phyloP scores from a whole-genome alignment of 305 asterid species.

The Fraxinus platypoda region DNA sequence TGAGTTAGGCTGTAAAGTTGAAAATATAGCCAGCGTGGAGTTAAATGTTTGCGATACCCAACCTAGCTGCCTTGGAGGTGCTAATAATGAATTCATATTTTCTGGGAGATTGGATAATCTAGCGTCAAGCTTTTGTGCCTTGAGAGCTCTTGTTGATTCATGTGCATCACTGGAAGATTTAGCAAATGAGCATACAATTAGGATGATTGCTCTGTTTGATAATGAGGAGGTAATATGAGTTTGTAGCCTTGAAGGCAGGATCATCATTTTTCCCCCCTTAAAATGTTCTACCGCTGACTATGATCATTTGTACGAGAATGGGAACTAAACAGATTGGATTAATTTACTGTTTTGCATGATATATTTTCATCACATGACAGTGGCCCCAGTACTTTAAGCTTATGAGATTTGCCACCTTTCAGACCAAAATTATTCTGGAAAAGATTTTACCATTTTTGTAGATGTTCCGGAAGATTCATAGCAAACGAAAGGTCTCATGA shows the following conservation, averaged over 20 bases:
- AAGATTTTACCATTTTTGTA: background rate
- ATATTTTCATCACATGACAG: background rate
- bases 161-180: conserved; percentile 67
- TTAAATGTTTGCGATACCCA: conserved; percentile 95
- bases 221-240: conserved; percentile 73
- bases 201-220: conserved; percentile 95
- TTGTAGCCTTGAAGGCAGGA: background rate
- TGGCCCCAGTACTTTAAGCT: conserved; percentile 7
- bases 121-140: conserved; percentile 94
- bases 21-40: conserved; percentile 78
- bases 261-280: background rate
- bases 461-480: background rate
- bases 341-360: conserved; percentile 5
- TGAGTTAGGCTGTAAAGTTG: conserved; percentile 79
- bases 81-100: conserved; percentile 84
- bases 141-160: conserved; percentile 92
- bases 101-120: conserved; percentile 99
- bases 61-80: conserved; percentile 99
- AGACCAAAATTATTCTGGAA: background rate
- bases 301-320: background rate
- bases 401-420: conserved; percentile 1
- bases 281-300: background rate
- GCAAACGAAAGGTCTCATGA: background rate
- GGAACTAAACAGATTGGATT: background rate
- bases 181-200: conserved; percentile 69